These are phyloP conservation scores for Aspergillus novoparasiticus DNA, from an alignment of 2,329 filamentous ascomycete species.

Conservation along the genomic window DNA sequence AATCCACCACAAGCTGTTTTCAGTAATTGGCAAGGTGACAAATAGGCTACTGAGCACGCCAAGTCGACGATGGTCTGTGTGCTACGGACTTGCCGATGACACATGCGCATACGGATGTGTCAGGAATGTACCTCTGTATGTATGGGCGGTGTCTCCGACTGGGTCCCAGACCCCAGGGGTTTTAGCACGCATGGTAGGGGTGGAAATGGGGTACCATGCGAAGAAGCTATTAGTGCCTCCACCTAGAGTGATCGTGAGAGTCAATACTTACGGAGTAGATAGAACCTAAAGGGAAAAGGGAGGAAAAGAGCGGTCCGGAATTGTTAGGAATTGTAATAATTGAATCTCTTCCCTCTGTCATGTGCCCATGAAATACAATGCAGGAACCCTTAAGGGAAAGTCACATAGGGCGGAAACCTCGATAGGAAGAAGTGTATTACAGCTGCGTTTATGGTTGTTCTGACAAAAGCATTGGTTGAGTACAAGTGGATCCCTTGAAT, in stretches of 20 bases:
- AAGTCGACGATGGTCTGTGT: constrained; percentile 19
- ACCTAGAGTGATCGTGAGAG: neutral
- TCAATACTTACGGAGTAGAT: too few relatives aligned
- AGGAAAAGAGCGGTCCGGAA: neutral
- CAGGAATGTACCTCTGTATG: constrained; percentile 11
- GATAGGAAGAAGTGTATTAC: neutral
- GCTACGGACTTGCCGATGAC: constrained; percentile 29
- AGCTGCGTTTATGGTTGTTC: constrained; percentile 9
- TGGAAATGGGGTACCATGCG: neutral
- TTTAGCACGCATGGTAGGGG: neutral
- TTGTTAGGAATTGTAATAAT: neutral
- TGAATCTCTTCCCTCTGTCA: neutral
- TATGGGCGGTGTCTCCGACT: constrained; percentile 23
- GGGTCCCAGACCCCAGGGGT: neutral
- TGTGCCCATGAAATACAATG: neutral
- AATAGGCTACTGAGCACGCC: constrained; percentile 18
- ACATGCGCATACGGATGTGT: constrained; percentile 23
- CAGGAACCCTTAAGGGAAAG: constrained; percentile 9
- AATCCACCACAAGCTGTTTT: neutral
- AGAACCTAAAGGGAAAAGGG: neutral
- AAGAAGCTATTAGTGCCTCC: neutral
- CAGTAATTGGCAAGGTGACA: constrained; percentile 13
- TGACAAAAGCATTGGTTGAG: constrained; percentile 11
- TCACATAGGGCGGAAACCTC: constrained; percentile 11
- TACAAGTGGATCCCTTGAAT: constrained; percentile 7